Base-by-base conservation (phyloP, 1,284 basidiomycete genomes). In the Cutaneotrichosporon sp. region DNA sequence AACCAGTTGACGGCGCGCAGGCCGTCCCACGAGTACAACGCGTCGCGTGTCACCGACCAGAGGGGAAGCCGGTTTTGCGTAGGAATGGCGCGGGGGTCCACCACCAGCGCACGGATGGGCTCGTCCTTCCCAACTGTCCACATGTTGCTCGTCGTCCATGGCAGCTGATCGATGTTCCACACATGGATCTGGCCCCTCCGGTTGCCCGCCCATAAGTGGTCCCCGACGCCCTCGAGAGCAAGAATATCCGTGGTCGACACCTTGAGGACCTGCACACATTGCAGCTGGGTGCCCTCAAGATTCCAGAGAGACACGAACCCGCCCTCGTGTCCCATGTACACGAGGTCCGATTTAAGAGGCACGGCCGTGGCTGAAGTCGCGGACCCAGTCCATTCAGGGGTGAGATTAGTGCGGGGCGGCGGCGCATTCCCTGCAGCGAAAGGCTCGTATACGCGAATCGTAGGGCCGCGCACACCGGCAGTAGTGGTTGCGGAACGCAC, bases 321-420 rank as follows among this genome's bases (percentile, higher is more conserved):
- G 51, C 90, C 92, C 77, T 98, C 95, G 73, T 99, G 96, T 0
- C 91, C 93, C n/a, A 99, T 83, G 72, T 89, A 98, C 34, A 92
- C 89, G 21, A 82, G 79, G 1, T 85, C 83, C 0, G 88, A 87
- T 11, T 86, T 81, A 0, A 88, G 84, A 0, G 91, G 89, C 6
- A 98, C 80, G 30, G 91, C 81, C 0, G 93, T 87, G 0, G 89
- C 92, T 32, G 88, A 87, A 0, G 90, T 91, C 14, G 97, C 90
- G 0, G 89, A 84, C 1, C 95, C 95, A 0, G 79, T 76, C 80
- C 80, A 81, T 63, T 81, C 80, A 1, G 73, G 68, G 6, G 79
- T 77, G 63, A 56, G 90, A 82, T 65, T 86, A 83, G 70, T 90
- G 65, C 71, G 75, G 8, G 69, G 69, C 1, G 76, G 70, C 2